Evolutionary conservation across 208 protist genomes (phyloP).

Genomic region (Wallacemonas sp.): DNA sequence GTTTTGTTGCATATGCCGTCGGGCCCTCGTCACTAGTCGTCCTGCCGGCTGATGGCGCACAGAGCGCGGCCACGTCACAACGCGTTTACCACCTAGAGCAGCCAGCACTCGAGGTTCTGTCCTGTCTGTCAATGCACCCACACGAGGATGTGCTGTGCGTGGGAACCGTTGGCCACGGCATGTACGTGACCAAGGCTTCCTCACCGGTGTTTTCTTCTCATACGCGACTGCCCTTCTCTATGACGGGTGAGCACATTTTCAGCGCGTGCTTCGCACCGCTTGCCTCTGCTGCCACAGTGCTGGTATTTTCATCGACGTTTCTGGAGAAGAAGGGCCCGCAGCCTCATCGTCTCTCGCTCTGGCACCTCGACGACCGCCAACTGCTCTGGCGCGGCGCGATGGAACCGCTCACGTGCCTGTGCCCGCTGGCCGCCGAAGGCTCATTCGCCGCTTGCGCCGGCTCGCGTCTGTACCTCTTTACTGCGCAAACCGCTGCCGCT

Average conservation of each 20-base stretch:
- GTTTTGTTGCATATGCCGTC: not conserved
- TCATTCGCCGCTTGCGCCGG: slow-evolving; percentile 57
- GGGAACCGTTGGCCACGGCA: slow-evolving; percentile 57
- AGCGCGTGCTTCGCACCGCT: slow-evolving; percentile 56
- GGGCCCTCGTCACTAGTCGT: not conserved
- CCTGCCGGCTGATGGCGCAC: not conserved
- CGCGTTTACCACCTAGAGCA: slow-evolving; percentile 14
- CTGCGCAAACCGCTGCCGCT: slow-evolving; percentile 13
- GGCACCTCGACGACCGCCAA: slow-evolving; percentile 26
- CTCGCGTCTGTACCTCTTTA: slow-evolving; percentile 42
- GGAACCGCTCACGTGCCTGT: slow-evolving; percentile 49
- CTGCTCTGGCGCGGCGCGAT: slow-evolving; percentile 77
- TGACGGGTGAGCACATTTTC: slow-evolving; percentile 56
- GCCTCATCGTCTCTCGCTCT: slow-evolving; percentile 59
- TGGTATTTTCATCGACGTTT: slow-evolving; percentile 74
- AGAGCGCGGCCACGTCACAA: not conserved
- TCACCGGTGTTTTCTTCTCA: slow-evolving; percentile 27
- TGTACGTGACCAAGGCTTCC: slow-evolving; percentile 62
- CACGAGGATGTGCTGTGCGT: slow-evolving; percentile 51
- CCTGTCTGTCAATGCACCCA: slow-evolving; percentile 58
- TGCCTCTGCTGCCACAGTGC: slow-evolving; percentile 18
- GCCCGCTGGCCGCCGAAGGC: slow-evolving; percentile 30
- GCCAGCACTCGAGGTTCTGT: slow-evolving; percentile 26
- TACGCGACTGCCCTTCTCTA: slow-evolving; percentile 44
- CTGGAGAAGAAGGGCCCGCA: slow-evolving; percentile 23